A percentile compares a stretch with the other conserved stretches of the same genome.
These are phyloP conservation scores for Penicillium verrucosum DNA, from an alignment of 2,329 filamentous ascomycete species.

Conservation along the genomic window DNA sequence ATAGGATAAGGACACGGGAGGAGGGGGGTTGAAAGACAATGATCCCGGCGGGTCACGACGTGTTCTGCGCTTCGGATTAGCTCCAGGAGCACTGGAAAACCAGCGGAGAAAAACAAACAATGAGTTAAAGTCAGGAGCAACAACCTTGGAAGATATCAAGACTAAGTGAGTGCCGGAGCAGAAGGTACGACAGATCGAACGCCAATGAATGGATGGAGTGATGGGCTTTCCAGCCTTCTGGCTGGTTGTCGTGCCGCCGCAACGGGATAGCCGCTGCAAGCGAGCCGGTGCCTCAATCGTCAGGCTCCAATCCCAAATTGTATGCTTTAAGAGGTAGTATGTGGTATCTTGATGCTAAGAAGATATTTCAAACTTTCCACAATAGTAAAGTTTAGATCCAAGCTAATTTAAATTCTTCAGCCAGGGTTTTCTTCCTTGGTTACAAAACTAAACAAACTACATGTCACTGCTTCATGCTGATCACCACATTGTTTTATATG, in stretches of 20 bases:
- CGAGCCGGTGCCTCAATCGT: slow-evolving; percentile 28
- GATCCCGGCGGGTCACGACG: slow-evolving; percentile 23
- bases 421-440: neutral
- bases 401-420: neutral
- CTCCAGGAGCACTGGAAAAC: slow-evolving; percentile 9
- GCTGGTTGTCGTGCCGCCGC: slow-evolving; percentile 40
- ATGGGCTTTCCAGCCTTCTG: slow-evolving; percentile 37
- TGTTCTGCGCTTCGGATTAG: slow-evolving; percentile 16
- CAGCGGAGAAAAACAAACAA: slow-evolving; percentile 7
- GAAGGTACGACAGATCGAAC: slow-evolving; percentile 17
- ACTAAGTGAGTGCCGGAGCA: slow-evolving; percentile 12
- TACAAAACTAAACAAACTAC: neutral
- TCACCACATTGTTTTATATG: neutral
- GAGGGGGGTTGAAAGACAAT: slow-evolving; percentile 23
- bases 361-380: neutral
- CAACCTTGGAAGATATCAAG: slow-evolving; percentile 4
- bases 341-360: neutral
- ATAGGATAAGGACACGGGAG: slow-evolving; percentile 19
- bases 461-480: neutral
- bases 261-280: slow-evolving; percentile 42
- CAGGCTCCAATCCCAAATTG: slow-evolving; percentile 9
- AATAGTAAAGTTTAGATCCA: neutral
- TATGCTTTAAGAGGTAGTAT: neutral
- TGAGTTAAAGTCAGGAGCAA: slow-evolving; percentile 8
- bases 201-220: slow-evolving; percentile 28